Base-by-base conservation (phyloP, 2,329 filamentous ascomycete species). In the Pseudomassariella vexata region DNA sequence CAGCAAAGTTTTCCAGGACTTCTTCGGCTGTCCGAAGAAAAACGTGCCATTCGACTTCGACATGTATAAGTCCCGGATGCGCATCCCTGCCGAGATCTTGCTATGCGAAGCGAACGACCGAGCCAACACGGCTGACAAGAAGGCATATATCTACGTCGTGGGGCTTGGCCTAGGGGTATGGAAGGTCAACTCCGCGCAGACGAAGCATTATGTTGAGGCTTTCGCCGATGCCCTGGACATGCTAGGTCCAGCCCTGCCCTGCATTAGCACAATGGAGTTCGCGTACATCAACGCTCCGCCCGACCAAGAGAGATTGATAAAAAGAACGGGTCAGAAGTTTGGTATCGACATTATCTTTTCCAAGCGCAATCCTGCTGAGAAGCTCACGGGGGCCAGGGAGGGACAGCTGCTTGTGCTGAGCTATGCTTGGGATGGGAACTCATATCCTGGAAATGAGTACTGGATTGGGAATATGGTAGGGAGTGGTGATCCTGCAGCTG, bases 351-450 rank as follows among this genome's bases (percentile, higher is more conserved):
- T 49, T 24, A 38, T 35, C 23, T 53, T 55, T 33, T 36, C 48
- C 14, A 28, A 28, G 10, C 46, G 48, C 10, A 41, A 44, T 9
- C 52, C 51, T 6, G 52, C 52, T 2, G 41, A 32, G 3, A 49
- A 43, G 33, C 38, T 56, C 4, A 5, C 9, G n/a, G 24, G 12
- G 1, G 28, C 35, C 1, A 36, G 38, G 3, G 42, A 39, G 8
- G 17, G 37, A 8, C 40, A 48, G 18, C 38, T 57, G 1, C 50
- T 55, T 2, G 50, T 56, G 4, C 9, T 57, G 12, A 49, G 44
- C 22, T 57, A 56, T 16, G 50, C 54, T 0, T 57, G 53, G 54
- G 53, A 57, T 19, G 49, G 44, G 3, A 57, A 57, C 14, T 22
- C 50, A 1, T 56, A 50, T 25, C 53, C 54, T 0, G 54, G 54